These are phyloP conservation scores for Blastomyces percursus DNA, from an alignment of 2,329 filamentous ascomycete genomes.

Conservation along the genomic window DNA sequence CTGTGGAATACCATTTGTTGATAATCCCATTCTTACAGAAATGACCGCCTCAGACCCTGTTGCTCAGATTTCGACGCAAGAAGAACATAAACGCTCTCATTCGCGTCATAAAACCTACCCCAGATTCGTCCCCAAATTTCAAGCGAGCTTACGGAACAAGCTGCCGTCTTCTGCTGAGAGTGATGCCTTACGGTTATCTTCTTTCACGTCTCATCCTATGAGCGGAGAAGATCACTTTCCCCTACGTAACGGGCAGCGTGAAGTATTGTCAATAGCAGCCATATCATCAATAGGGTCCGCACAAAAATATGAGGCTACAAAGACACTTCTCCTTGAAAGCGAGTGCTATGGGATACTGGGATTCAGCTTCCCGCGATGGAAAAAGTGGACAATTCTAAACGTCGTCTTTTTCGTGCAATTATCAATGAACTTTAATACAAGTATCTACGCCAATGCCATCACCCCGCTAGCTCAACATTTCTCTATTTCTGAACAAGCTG, in stretches of 20 bases:
- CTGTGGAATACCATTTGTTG: neutral
- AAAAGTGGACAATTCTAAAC: slow-evolving; percentile 59
- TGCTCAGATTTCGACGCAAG: neutral
- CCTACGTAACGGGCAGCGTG: neutral
- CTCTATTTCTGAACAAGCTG: slow-evolving; percentile 53
- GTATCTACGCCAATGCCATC: slow-evolving; percentile 58
- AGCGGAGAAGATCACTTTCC: neutral
- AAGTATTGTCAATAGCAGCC: neutral
- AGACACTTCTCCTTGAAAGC: slow-evolving; percentile 36
- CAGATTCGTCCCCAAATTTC: neutral
- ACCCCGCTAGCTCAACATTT: slow-evolving; percentile 55
- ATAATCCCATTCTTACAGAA: neutral
- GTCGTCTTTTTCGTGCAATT: slow-evolving; percentile 61
- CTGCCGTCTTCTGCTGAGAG: neutral
- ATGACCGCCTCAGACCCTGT: neutral
- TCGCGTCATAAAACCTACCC: neutral
- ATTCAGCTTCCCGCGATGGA: slow-evolving; percentile 48
- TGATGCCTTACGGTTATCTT: neutral
- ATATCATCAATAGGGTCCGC: neutral
- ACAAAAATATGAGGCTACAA: slow-evolving; percentile 10
- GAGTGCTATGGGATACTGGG: slow-evolving; percentile 57
- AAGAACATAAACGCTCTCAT: neutral
- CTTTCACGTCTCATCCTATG: neutral
- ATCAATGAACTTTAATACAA: slow-evolving; percentile 69
- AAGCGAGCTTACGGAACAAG: neutral